phyloP scores from a whole-genome alignment of 495 filamentous ascomycete genomes.

The Neurospora africana region DNA sequence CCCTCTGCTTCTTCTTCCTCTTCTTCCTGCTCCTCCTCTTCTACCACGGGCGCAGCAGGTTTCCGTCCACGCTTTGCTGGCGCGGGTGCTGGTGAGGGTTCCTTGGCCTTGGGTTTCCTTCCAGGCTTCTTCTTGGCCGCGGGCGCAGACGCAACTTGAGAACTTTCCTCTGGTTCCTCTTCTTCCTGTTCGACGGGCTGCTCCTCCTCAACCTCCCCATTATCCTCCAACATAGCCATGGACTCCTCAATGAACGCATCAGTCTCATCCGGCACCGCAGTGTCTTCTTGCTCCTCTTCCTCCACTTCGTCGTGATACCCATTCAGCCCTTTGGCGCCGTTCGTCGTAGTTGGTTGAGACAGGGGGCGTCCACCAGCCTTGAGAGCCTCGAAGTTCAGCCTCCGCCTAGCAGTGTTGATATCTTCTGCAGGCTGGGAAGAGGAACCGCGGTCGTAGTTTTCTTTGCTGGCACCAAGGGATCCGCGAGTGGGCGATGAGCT shows the following conservation, averaged over 20 bases:
- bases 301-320: slow-evolving; percentile 7
- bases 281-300: neutral
- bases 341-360: slow-evolving; percentile 12
- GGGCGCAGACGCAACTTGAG: neutral
- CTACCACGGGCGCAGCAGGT: slow-evolving; percentile 9
- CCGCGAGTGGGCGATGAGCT: slow-evolving; percentile 32
- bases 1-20: slow-evolving; percentile 12
- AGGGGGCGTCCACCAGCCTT: slow-evolving; percentile 10
- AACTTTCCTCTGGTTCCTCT: slow-evolving; percentile 7
- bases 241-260: slow-evolving; percentile 23
- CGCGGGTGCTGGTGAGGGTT: neutral
- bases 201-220: slow-evolving; percentile 5
- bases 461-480: slow-evolving; percentile 14
- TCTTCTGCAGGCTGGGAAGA: slow-evolving; percentile 12
- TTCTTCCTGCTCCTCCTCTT: slow-evolving; percentile 6
- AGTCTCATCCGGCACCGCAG: neutral
- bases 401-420: slow-evolving; percentile 16
- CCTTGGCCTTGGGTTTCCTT: neutral
- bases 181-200: slow-evolving; percentile 12
- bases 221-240: slow-evolving; percentile 26
- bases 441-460: slow-evolving; percentile 8
- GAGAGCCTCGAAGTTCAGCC: slow-evolving; percentile 30
- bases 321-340: neutral
- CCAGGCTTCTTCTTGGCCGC: neutral
- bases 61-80: neutral